Conservation (phyloP, 345 rosid species). For the Melaleuca quinquenervia region DNA sequence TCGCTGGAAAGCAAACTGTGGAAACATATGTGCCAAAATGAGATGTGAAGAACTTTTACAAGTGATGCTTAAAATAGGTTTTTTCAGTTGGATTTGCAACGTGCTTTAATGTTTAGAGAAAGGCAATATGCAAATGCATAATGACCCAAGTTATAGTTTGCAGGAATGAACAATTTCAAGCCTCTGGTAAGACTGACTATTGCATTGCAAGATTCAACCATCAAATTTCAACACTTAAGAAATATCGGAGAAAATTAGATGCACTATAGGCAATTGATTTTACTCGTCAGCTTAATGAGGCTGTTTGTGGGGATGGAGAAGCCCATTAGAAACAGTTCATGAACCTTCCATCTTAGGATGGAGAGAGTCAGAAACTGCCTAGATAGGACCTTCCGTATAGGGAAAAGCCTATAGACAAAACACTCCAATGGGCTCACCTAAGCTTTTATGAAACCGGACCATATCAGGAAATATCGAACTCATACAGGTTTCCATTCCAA, state of each 20-base stretch:
- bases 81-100: neutral
- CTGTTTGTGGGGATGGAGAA: neutral
- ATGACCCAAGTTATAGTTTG: neutral
- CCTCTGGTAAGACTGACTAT: neutral
- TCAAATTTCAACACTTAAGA: neutral
- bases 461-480: too few species aligned
- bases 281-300: neutral
- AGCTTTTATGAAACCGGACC: neutral
- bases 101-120: slow-evolving; percentile 51
- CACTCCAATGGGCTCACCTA: neutral
- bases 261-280: neutral
- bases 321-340: neutral
- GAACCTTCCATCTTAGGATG: neutral
- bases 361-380: neutral
- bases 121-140: slow-evolving; percentile 43
- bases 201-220: neutral
- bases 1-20: slow-evolving; percentile 27
- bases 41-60: neutral
- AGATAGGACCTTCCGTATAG: too few species aligned
- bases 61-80: neutral
- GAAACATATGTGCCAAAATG: slow-evolving; percentile 42
- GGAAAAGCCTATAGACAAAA: neutral
- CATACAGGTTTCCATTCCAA: neutral
- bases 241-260: neutral
- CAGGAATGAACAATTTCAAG: neutral